Conservation (phyloP, 345 rosid genomes). For the Camelina hispida region DNA sequence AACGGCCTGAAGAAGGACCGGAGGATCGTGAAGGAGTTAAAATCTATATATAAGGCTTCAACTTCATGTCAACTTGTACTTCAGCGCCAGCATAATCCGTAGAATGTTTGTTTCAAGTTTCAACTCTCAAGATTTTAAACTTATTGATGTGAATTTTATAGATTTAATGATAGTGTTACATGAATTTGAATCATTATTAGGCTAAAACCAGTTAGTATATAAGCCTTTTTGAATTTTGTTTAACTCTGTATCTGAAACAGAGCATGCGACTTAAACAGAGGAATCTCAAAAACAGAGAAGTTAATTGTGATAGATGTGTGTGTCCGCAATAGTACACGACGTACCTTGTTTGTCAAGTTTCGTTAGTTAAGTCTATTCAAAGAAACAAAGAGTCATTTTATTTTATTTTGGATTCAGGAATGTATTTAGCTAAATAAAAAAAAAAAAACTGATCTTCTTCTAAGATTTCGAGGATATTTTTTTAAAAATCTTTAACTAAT, state of each 20-base stretch:
- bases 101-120: background rate
- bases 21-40: constrained; percentile 13
- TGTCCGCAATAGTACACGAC: background rate
- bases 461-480: too few relatives aligned
- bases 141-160: background rate
- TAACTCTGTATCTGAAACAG: background rate
- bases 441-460: too few relatives aligned
- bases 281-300: background rate
- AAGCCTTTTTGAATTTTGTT: too few relatives aligned
- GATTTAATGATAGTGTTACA: background rate
- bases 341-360: background rate
- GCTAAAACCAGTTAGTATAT: background rate
- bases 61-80: constrained; percentile 16
- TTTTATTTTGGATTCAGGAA: too few relatives aligned
- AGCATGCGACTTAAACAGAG: background rate
- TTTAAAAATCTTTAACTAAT: too few relatives aligned
- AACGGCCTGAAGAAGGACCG: background rate
- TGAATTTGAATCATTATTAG: background rate
- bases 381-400: background rate
- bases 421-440: too few relatives aligned
- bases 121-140: background rate
- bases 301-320: background rate
- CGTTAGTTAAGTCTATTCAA: background rate
- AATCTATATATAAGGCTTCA: constrained; percentile 11
- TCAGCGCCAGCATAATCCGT: background rate